phyloP scores from a whole-genome alignment of 176 grass and related monocot genomes.

The Rhynchospora tenuis region DNA sequence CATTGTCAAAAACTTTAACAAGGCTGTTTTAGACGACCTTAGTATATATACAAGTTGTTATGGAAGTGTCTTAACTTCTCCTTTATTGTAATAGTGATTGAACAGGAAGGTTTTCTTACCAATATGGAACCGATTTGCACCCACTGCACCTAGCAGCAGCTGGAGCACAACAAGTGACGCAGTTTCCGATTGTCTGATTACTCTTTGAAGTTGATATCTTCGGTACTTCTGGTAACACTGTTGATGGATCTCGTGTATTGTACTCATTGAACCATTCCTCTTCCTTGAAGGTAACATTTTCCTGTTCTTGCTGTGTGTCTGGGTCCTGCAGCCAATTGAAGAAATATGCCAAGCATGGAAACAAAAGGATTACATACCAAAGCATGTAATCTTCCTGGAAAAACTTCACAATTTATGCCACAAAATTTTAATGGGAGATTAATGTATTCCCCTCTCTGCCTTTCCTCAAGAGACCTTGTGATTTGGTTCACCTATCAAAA shows the following conservation, averaged over 20 bases:
- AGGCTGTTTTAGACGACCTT: neutral
- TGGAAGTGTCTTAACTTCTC: too few relatives aligned
- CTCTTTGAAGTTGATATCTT: neutral
- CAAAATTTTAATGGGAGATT: too few relatives aligned
- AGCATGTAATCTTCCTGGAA: too few relatives aligned
- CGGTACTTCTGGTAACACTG: neutral
- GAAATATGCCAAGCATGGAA: too few relatives aligned
- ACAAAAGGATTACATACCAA: too few relatives aligned
- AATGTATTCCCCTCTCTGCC: neutral
- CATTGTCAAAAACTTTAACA: neutral
- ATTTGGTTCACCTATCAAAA: neutral
- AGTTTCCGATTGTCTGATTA: constrained; percentile 44
- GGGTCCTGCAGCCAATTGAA: constrained; percentile 31
- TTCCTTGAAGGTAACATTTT: constrained; percentile 46
- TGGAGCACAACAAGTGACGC: constrained; percentile 68
- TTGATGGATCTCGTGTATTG: constrained; percentile 23
- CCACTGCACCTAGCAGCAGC: constrained; percentile 73
- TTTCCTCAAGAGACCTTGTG: neutral
- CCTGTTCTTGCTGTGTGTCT: constrained; percentile 48
- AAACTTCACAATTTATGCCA: too few relatives aligned
- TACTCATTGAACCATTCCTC: constrained; percentile 24
- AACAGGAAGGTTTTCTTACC: constrained; percentile 35
- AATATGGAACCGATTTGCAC: constrained; percentile 94
- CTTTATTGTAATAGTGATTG: neutral
- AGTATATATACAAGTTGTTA: too few relatives aligned